Evolutionary conservation across 306 rosid genomes (phyloP), one percentile per base, ranked within the genome.

Genomic region (Acacia crassicarpa): DNA sequence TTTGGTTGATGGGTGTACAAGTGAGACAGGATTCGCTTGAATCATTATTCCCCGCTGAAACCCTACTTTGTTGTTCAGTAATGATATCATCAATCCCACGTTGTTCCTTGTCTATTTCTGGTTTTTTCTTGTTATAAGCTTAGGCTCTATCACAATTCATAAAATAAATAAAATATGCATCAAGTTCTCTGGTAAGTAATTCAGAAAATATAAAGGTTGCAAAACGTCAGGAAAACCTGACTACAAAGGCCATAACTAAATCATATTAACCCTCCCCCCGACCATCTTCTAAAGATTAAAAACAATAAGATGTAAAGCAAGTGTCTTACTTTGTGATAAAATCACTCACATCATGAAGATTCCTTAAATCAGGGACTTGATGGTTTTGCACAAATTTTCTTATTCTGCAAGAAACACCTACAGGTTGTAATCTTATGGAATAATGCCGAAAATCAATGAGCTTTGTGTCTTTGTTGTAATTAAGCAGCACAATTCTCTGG

Each of bases 271-370:
- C 27, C 58, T 9, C 65, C 59, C 22, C 38, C 67, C 23, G 16
- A 40, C 45, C 67, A 74, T 43, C 38, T 68, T 80, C 27, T 45
- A 71, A 43, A 82, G 17, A 70, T 30, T 8, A 75, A 35, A n/a
- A 61, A 23, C 17, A 22, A 51, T 32, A 61, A 75, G 74, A 30
- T 56, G 5, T 1, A 27, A 62, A 62, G 20, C 49, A 83, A 67
- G 74, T 32, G 9, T 80, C 84, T 91, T 92, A 96, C 99, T 93
- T 96, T 79, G 98, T 93, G 83, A 96, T 85, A 79, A 93, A 96
- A 85, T 96, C 99, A 32, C 98, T 96, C 62, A 93, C 99, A 30
- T 96, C 99, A 81, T 91, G 97, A 86, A 96, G 97, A 91, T 89
- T 96, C 70, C 90, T 88, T 35, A 93, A 90, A 86, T 96, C 94